Base-by-base conservation (phyloP, 2,329 filamentous ascomycete genomes). In the Magnaporthiopsis incrustans region DNA sequence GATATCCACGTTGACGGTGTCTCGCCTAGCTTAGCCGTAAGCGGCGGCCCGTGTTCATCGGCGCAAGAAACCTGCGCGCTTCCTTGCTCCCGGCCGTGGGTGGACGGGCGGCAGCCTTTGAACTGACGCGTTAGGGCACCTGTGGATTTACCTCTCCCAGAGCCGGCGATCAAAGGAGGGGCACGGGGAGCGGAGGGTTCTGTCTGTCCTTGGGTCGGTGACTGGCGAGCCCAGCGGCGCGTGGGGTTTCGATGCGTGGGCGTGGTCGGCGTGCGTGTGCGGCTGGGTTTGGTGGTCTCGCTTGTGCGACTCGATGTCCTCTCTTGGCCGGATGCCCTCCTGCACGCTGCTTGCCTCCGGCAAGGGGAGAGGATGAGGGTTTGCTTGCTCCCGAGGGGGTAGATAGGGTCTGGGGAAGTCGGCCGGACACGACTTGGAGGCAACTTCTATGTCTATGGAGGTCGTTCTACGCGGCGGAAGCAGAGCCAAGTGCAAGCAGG, bases 1-100 rank as follows among this genome's bases (percentile, higher is more conserved):
- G 89, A 97, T 96, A 93, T 97, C 92, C 92, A 97, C 89, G 85
- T 83, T 93, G 86, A 81, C 85, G 84, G 82, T 82, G 70, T 73
- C 73, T 76, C 68, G 70, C 69, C 70, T 73, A 63, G 72, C 65
- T 67, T 66, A 71, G 75, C 73, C 76, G 71, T 63, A 65, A 70
- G 65, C 67, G 72, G 71, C 70, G 66, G 65, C 32, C 53, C 53
- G 59, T 69, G 68, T 67, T 75, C 75, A 76, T 77, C 70, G 70
- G 73, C 67, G 66, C 64, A 62, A 57, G 57, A 32, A 61, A 61
- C 25, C 25, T 57, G 63, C 66, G 67, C 66, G 64, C 67, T 66
- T 66, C 59, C 26, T 58, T 33, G 18, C 27, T 14, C 35, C 44
- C n/a, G 27, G 44, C 22, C 44, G 44, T n/a, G 22, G 44, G 44